Evolutionary conservation across 2,329 filamentous ascomycete genomes (phyloP).

Genomic region (Alternaria alternata): DNA sequence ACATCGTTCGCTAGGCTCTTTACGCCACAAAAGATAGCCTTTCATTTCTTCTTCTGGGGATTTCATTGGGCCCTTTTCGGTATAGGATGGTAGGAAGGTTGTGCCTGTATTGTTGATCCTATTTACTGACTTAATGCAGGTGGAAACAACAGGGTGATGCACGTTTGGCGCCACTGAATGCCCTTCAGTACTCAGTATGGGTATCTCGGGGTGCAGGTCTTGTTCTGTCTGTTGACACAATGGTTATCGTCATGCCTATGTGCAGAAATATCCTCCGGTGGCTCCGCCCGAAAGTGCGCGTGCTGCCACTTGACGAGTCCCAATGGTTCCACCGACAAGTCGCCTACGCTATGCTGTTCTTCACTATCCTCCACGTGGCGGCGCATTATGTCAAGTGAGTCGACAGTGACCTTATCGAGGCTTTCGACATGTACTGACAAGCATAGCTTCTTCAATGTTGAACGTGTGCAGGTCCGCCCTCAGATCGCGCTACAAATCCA

Average conservation of each 20-base stretch:
- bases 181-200: constrained; percentile 89
- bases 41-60: constrained; percentile 82
- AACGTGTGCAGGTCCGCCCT: constrained; percentile 81
- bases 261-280: constrained; percentile 88
- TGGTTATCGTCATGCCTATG: constrained; percentile 91
- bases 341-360: constrained; percentile 87
- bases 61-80: constrained; percentile 82
- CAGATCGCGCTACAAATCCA: constrained; percentile 88
- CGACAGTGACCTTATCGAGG: background rate
- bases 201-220: constrained; percentile 92
- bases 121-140: constrained; percentile 59
- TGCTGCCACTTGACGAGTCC: constrained; percentile 93
- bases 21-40: constrained; percentile 74
- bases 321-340: constrained; percentile 97
- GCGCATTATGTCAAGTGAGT: constrained; percentile 93
- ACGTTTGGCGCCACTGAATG: constrained; percentile 79
- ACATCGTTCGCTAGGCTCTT: constrained; percentile 53
- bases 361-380: constrained; percentile 76
- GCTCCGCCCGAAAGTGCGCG: constrained; percentile 85
- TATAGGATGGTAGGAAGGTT: constrained; percentile 74
- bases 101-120: constrained; percentile 25
- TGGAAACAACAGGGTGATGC: constrained; percentile 75
- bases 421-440: constrained; percentile 18
- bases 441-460: constrained; percentile 91
- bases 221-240: constrained; percentile 81